Evolutionary conservation across 805 yeast genomes (phyloP), one percentile per base, ranked within the genome.

Genomic region (Metschnikowia anglica): DNA sequence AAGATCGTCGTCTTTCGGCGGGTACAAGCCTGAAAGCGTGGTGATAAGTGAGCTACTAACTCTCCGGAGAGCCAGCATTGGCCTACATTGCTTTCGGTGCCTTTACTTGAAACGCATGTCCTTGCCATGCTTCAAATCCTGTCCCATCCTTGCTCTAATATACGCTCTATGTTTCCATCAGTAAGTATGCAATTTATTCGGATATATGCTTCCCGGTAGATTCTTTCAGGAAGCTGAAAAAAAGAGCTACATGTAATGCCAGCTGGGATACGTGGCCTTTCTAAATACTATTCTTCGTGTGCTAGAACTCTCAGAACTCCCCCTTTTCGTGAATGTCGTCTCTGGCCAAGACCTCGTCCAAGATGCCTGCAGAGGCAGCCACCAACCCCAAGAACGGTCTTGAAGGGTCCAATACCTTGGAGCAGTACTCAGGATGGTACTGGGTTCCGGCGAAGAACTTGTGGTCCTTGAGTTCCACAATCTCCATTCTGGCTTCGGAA

Each of bases 351-450:
- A 88, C 77, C 34, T 79, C 73, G 48, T 85, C 86, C 59, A 93
- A 74, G 44, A 82, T 77, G 46, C 96, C 97, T 35, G 93, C 76
- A 35, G 96, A 72, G 15, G 99, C 98, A 40, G 98, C 97, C 46
- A 93, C 86, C 54, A 93, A 78, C 41, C 99, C 99, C 62, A 93
- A 77, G 72, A 93, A 88, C 42, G 99, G 99, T 65, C 86, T 80
- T 20, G 97, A 90, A 41, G 99, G 99, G 57, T 89, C 96, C 62
- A 93, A 77, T 20, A 95, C 99, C 69, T 95, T 89, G 37, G 98
- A 89, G 53, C 90, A 76, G 66, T 93, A 93, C 72, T 93, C 99
- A 25, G 99, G 99, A 65, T 93, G 99, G 72, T 90, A 93, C 74
- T 93, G 99, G 25, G 97, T 86, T 51, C 91, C 99, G 56, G 88